phyloP scores from a whole-genome alignment of 2,329 filamentous ascomycete species.

The Ophiostoma ips region DNA sequence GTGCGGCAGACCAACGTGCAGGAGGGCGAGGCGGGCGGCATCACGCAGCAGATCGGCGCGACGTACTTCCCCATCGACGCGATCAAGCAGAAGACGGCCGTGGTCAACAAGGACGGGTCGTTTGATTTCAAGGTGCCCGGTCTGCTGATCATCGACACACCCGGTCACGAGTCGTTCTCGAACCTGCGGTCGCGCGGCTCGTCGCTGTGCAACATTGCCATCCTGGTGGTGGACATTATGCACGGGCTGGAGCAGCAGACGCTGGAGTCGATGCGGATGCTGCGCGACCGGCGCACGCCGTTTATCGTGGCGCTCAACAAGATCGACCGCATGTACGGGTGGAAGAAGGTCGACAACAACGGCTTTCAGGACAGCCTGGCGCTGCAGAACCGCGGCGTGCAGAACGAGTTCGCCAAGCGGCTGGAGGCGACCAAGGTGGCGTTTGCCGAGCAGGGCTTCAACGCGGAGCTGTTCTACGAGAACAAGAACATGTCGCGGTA shows the following conservation, averaged over 20 bases:
- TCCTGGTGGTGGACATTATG: conserved; percentile 98
- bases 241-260: conserved; percentile 97
- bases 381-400: conserved; percentile 81
- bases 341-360: conserved; percentile 98
- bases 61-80: conserved; percentile 97
- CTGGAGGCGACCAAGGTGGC: conserved; percentile 84
- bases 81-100: conserved; percentile 78
- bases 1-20: conserved; percentile 97
- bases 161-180: conserved; percentile 99
- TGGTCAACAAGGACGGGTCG: conserved; percentile 77
- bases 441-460: conserved; percentile 94
- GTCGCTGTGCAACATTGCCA: conserved; percentile 97
- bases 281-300: conserved; percentile 86
- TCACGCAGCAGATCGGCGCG: conserved; percentile 98
- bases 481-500: conserved; percentile 94
- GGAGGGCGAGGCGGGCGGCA: conserved; percentile 97
- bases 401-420: conserved; percentile 87
- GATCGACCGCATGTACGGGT: conserved; percentile 97
- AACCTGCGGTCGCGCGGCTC: conserved; percentile 94
- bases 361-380: conserved; percentile 87
- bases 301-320: conserved; percentile 99
- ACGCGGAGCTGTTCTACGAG: conserved; percentile 90
- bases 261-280: conserved; percentile 87
- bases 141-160: conserved; percentile 92
- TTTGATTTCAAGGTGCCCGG: conserved; percentile 98